Conservation (phyloP, 176 grass and related monocot genomes). For the Ampelocalamus luodianensis region DNA sequence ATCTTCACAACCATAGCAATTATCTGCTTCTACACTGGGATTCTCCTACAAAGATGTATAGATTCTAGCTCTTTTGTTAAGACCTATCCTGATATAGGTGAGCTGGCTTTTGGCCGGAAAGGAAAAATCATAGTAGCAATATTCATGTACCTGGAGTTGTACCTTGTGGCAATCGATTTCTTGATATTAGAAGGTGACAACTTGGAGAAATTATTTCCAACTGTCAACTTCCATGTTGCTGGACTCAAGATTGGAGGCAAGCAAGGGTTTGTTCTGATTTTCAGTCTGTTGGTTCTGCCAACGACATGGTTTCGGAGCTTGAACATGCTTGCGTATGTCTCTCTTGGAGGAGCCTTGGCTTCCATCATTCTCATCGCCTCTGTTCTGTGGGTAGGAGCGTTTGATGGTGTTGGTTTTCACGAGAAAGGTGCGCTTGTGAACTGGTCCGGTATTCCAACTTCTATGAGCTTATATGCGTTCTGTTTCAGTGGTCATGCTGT, state of each 20-base stretch:
- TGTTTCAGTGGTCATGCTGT: conserved; percentile 92
- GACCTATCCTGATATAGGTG: conserved; percentile 88
- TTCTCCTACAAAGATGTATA: conserved; percentile 81
- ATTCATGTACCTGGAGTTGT: conserved; percentile 75
- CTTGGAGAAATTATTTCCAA: conserved; percentile 84
- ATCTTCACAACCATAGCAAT: conserved; percentile 60
- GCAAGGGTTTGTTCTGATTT: conserved; percentile 78
- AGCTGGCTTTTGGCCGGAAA: conserved; percentile 69
- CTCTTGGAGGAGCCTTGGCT: conserved; percentile 71
- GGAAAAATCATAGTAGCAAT: conserved; percentile 56
- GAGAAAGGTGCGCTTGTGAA: conserved; percentile 61
- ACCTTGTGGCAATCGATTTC: conserved; percentile 76
- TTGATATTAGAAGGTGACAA: conserved; percentile 95
- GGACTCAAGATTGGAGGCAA: conserved; percentile 67
- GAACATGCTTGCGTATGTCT: conserved; percentile 67
- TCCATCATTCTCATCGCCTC: conserved; percentile 63
- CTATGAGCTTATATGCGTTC: conserved; percentile 85
- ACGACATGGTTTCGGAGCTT: conserved; percentile 90
- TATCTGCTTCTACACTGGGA: conserved; percentile 81
- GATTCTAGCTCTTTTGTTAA: conserved; percentile 71
- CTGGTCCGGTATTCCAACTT: conserved; percentile 71
- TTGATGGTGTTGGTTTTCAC: conserved; percentile 74
- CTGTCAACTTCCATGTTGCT: conserved; percentile 50
- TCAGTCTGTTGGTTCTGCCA: conserved; percentile 68
- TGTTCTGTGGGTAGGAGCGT: conserved; percentile 62